These are phyloP conservation scores for Polychaeton citri DNA, from an alignment of 2,329 filamentous ascomycete species.

Conservation along the genomic window DNA sequence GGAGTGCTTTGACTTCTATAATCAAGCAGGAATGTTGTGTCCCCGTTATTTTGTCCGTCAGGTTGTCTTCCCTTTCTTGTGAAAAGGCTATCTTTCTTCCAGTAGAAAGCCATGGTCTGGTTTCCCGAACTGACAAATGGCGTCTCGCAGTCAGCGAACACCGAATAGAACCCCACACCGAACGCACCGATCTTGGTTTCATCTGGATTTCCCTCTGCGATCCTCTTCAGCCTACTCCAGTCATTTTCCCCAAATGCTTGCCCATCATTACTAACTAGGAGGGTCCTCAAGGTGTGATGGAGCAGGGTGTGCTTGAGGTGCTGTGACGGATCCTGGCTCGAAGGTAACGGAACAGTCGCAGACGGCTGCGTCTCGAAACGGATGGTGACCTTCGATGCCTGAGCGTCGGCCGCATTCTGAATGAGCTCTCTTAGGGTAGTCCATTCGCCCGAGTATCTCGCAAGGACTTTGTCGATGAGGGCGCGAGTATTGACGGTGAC, in stretches of 20 bases:
- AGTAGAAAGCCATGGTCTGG: conserved; percentile 97
- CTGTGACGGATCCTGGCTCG: conserved; percentile 52
- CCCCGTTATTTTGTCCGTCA: conserved; percentile 38
- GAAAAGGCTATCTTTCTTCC: conserved; percentile 96
- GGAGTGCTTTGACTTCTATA: conserved; percentile 83
- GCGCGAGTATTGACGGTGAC: conserved; percentile 96
- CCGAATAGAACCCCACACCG: conserved; percentile 95
- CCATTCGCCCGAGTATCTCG: conserved; percentile 94
- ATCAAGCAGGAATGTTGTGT: conserved; percentile 89
- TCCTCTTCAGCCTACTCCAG: conserved; percentile 86
- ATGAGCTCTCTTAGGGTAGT: conserved; percentile 78
- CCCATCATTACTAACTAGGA: conserved; percentile 91
- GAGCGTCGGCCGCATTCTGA: conserved; percentile 95
- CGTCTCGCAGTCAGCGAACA: conserved; percentile 95
- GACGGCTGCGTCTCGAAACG: conserved; percentile 88
- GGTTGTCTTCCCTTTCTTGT: conserved; percentile 50
- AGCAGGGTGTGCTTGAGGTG: conserved; percentile 70
- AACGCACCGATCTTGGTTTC: conserved; percentile 99
- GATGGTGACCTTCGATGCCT: conserved; percentile 77
- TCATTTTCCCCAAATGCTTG: conserved; percentile 78
- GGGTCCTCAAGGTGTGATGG: conserved; percentile 71
- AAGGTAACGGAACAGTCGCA: conserved; percentile 55
- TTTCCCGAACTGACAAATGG: conserved; percentile 89
- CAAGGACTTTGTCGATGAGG: conserved; percentile 93
- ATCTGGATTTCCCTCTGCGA: conserved; percentile 97